A percentile compares a stretch with the other conserved stretches of the same genome.
These are phyloP conservation scores for Polytolypa hystricis DNA, from an alignment of 2,329 filamentous ascomycete species.

Conservation along the genomic window DNA sequence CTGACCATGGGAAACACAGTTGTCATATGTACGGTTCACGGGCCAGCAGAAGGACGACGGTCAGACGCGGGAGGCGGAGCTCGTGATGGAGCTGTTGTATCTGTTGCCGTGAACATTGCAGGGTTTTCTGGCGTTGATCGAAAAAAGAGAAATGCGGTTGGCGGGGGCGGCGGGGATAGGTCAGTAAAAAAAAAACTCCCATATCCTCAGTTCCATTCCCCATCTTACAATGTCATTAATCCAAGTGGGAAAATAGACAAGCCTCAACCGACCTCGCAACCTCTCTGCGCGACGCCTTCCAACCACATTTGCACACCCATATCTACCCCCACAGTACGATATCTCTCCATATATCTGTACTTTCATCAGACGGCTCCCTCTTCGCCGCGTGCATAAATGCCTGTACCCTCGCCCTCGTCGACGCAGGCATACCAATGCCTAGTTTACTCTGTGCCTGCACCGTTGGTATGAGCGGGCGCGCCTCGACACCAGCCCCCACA, in stretches of 20 bases:
- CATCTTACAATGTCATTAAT: background rate
- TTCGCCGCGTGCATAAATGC: slow-evolving; percentile 87
- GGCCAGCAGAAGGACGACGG: slow-evolving; percentile 61
- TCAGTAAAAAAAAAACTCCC: slow-evolving; percentile 31
- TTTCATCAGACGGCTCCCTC: slow-evolving; percentile 81
- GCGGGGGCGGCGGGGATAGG: slow-evolving; percentile 59
- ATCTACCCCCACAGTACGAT: slow-evolving; percentile 85
- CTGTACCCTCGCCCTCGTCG: slow-evolving; percentile 78
- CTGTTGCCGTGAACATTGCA: slow-evolving; percentile 72
- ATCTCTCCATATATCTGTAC: slow-evolving; percentile 69
- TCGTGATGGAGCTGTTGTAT: slow-evolving; percentile 53
- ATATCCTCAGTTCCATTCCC: background rate
- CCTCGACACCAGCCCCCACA: slow-evolving; percentile 28
- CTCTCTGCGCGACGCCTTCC: slow-evolving; percentile 66
- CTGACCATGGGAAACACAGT: slow-evolving; percentile 97
- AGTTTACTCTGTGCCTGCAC: slow-evolving; percentile 86
- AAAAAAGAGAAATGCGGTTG: slow-evolving; percentile 44
- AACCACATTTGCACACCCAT: slow-evolving; percentile 68
- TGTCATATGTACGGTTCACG: slow-evolving; percentile 83
- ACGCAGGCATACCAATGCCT: slow-evolving; percentile 90
- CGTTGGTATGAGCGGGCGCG: slow-evolving; percentile 53
- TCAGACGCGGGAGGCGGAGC: slow-evolving; percentile 37
- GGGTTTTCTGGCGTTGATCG: slow-evolving; percentile 83
- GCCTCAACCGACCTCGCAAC: slow-evolving; percentile 46
- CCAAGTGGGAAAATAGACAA: slow-evolving; percentile 45